A percentile compares a stretch with the other conserved stretches of the same genome.
These are phyloP conservation scores for Fusarium lyarnte DNA, from an alignment of 2,329 filamentous ascomycete species.

Conservation along the genomic window DNA sequence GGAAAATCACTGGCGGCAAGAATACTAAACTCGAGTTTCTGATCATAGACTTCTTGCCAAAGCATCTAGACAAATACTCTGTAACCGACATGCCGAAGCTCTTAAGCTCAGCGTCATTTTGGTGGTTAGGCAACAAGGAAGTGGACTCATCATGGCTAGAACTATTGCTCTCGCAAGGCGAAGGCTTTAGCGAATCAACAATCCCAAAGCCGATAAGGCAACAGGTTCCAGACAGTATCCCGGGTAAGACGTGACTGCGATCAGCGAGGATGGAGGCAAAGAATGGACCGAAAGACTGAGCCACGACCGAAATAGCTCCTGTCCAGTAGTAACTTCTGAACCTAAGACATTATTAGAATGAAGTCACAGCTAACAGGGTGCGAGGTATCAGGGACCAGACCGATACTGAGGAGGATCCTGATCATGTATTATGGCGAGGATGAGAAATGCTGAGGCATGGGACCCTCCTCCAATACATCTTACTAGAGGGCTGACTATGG, in stretches of 20 bases:
- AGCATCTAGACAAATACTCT: neutral
- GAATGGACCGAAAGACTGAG: neutral
- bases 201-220: neutral
- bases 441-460: neutral
- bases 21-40: fast-evolving
- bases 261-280: neutral
- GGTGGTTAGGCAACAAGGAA: neutral
- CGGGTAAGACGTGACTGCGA: neutral
- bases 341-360: neutral
- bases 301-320: neutral
- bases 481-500: neutral
- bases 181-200: neutral
- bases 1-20: neutral
- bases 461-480: neutral
- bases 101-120: neutral
- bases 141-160: neutral
- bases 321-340: neutral
- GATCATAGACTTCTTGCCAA: neutral
- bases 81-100: neutral
- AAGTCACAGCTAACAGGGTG: fast-evolving
- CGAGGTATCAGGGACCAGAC: neutral
- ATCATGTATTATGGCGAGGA: neutral
- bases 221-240: neutral
- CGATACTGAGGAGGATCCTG: neutral
- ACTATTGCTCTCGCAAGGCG: neutral